Evolutionary conservation across 257 asterid genomes (phyloP), one percentile per base, ranked within the genome.

Genomic region (Gentiana dahurica): DNA sequence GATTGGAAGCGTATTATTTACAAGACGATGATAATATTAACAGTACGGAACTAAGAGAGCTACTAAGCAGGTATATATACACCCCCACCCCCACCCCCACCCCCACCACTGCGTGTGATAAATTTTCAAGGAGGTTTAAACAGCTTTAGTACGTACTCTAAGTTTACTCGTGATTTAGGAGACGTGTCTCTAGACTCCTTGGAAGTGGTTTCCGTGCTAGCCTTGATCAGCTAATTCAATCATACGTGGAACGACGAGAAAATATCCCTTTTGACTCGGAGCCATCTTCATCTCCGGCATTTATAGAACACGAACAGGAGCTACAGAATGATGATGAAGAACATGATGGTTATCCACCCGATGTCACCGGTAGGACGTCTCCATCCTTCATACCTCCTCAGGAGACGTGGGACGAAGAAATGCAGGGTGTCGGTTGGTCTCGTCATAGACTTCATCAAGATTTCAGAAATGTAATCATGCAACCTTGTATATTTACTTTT

Each of bases 181-280:
- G 95, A 65, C 84, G 86, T 15, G 98, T 91, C 54, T 91, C 97
- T 45, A 64, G 79, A 71, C 94, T 88, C 75, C 96, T 88, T 44
- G 71, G 73, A 5, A 82, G 96, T 76, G 70, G 94, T 64, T 88
- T 88, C 66, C 83, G 95, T 11, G 87, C 80, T 68, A 82, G 79
- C 61, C 73, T 88, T 55, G 73, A 83, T 62, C 95, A 68, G 68
- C 75, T 88, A 58, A 75, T 85, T 55, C 94, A 77, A 54, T 85
- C 94, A 43, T 82, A 79, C 5, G 83, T 57, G 10, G 89, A 77
- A 74, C 86, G 94, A 76, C 90, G 73, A 49, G 84, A 69, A 41
- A 76, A 66, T 64, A 74, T 78, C 71, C 78, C 92, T 59, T 69
- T 43, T 52, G 94, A 81, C 36, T 80, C 80, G 86, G 95, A 79